Base-by-base conservation (phyloP, 805 yeast species). In the Yamadazyma akitaensis region DNA sequence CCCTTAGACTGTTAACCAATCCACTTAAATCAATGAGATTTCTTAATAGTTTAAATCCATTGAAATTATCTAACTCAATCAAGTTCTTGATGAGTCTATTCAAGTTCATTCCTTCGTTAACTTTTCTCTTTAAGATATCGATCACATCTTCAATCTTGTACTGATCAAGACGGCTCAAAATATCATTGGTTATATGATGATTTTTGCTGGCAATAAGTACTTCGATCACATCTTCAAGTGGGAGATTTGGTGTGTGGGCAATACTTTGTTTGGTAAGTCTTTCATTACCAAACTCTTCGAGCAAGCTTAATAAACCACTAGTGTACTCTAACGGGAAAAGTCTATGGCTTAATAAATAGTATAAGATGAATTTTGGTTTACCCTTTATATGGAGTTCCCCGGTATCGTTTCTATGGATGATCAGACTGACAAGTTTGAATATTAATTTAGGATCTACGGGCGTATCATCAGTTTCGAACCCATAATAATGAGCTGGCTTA, bases 311-410 rank as follows among this genome's bases (percentile, higher is more conserved):
- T 38, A 91, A 62, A 1, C 81, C 82, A 4, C 67, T 64, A 9
- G 88, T 72, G 49, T 73, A 77, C 16, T 73, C 67, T 13, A 70
- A 63, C 9, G 97, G 97, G 65, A 85, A 90, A 16, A 88, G 67
- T 14, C 97, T 97, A 67, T 92, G 96, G 2, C 96, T 86, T 51
- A 92, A 72, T 30, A 91, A 72, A 59, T 88, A 91, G 1, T 85
- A 77, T 40, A 88, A 64, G 2, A 89, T 72, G 40, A 66, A 66
- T 56, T 83, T 82, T 31, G 56, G 60, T 12, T 56, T 58, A 39
- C 57, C 48, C 9, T 49, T 44, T 48, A 59, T 13, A 5, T 14
- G 18, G n/a, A 43, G 24, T n/a, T n/a, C 14, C 25, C 21, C 8
- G 5, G 43, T 37, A 5, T 30, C 25, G 25, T 37, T 31, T 13